Base-by-base conservation (phyloP, 2,329 filamentous ascomycete species). In the Tolypocladium nubicola region DNA sequence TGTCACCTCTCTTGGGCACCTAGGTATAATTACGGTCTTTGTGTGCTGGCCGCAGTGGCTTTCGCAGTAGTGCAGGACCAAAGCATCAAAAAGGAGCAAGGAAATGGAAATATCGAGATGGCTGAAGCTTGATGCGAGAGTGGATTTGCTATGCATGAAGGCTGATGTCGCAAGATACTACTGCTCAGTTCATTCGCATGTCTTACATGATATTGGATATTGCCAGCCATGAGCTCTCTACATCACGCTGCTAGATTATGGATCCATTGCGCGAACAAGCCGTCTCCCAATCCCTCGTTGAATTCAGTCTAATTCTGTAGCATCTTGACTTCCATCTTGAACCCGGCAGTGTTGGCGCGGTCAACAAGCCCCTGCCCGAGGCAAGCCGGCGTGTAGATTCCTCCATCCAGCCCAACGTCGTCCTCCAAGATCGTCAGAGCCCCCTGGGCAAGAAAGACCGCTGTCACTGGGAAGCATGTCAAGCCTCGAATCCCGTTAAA, bases 351-450 rank as follows among this genome's bases (percentile, higher is more conserved):
- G 40, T 80, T 73, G 45, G 89, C 65, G 16, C 85, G 77, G 65
- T 90, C 82, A 59, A 90, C 74, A 65, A 83, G 87, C 11, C 77
- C 73, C 62, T 86, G 83, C 1, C 88, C 88, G 2, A 92, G 73
- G 56, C 82, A 87, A 0, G 88, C 86, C 0, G 88, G 84, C 1
- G 89, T 92, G 60, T 88, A 82, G 30, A 90, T 73, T 3, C 88
- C 88, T 21, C 88, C 88, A 1, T 76, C 76, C 14, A 89, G 72
- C 40, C 77, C 70, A 14, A 82, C 72, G 16, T 84, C 78, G 43
- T 87, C 85, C 58, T 86, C 76, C 19, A 90, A 72, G 38, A 92
- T 74, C 0, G 84, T 83, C 43, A 81, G 72, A 4, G 87, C 88
- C 14, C 80, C 87, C 64, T 90, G 79, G 2, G 80, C 79, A 16